Evolutionary conservation across 2,329 filamentous ascomycete species (phyloP), one percentile per base, ranked within the genome.

Genomic region (Sclerotinia glacialis): DNA sequence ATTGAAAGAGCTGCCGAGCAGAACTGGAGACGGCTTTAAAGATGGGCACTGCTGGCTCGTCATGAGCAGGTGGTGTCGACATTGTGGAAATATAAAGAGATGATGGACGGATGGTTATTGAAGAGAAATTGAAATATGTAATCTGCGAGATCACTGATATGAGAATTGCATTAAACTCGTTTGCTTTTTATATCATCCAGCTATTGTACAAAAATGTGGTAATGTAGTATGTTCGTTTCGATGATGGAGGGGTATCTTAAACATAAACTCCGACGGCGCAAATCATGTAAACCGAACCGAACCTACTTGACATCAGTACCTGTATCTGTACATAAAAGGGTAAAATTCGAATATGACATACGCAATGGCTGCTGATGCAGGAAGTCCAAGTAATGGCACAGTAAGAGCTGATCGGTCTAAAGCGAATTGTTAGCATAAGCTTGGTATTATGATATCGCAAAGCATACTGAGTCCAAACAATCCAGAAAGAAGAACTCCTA

Each of bases 251-350:
- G 64, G 64, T 68, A 61, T 67, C 61, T 69, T 77, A 99, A 79
- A 99, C 92, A 88, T 99, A 98, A 77, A 99, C 95, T 78, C 95
- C 95, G 78, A 95, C 95, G 68, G 93, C 95, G 80, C 95, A 99
- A 81, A 99, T 98, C 90, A 97, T 97, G 81, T 95, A 97, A 55
- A 99, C 93, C 61, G 94, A 89, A 74, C 95, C 95, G 79, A 97
- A 91, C 61, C 94, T 97, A 16, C 34, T 73, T 37, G 31, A 18
- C 50, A 18, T 75, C 46, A 74, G 70, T 62, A 42, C 16, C 2
- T 18, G 61, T 60, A 42, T 18, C 2, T 18, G 61, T 60, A 69
- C 2, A 58, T 42, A 37, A 12, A 14, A 52, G n/a, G 21, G 18
- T n/a, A n/a, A 21, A 50, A 58, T 7, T 21, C 11, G 28, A 40